These are phyloP conservation scores for Dipteronia dyeriana DNA, from an alignment of 345 rosid species.

Conservation along the genomic window DNA sequence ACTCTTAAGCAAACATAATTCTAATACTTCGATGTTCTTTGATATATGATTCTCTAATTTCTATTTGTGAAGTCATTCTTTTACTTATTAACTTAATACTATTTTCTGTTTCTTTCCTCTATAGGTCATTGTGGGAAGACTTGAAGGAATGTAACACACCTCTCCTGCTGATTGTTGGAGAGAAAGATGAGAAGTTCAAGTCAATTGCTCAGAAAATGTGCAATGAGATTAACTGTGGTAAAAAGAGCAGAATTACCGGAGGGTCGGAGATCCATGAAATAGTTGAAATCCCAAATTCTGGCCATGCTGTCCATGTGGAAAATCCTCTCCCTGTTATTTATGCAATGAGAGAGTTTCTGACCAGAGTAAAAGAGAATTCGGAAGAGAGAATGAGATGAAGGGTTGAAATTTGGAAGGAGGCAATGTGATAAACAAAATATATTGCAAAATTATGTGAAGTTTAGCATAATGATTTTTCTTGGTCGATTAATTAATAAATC, in stretches of 20 bases:
- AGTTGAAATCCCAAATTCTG: conserved; percentile 59
- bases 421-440: too few species aligned
- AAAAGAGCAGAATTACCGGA: conserved; percentile 17
- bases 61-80: neutral
- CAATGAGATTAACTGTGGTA: conserved; percentile 25
- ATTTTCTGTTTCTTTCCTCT: conserved; percentile 3
- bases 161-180: conserved; percentile 64
- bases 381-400: neutral
- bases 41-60: neutral
- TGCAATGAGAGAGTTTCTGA: conserved; percentile 59
- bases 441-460: too few species aligned
- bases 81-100: neutral
- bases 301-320: conserved; percentile 94
- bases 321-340: conserved; percentile 63
- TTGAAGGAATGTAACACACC: conserved; percentile 59
- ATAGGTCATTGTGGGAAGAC: conserved; percentile 86
- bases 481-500: too few species aligned
- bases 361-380: conserved; percentile 22
- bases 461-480: too few species aligned
- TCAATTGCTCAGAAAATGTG: conserved; percentile 55
- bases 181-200: conserved; percentile 69
- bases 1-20: neutral
- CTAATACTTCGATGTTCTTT: neutral
- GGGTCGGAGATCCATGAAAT: conserved; percentile 35
- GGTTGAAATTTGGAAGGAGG: too few species aligned